Base-by-base conservation (phyloP, 345 rosid genomes). In the Atalantia buxifolia region DNA sequence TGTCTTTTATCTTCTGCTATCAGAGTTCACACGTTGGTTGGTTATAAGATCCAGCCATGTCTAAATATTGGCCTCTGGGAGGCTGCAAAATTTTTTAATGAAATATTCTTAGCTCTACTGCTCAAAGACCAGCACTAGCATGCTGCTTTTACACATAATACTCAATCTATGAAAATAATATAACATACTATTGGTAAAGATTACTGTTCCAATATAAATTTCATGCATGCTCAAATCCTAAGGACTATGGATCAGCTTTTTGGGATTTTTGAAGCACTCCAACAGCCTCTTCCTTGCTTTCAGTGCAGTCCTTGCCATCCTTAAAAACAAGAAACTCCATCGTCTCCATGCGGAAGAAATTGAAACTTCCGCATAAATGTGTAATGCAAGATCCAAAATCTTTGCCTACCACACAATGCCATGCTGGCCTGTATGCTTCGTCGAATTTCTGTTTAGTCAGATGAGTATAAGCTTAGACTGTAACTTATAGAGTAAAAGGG, bases 401-500 rank as follows among this genome's bases (percentile, higher is more conserved):
- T 75, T 86, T 87, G 5, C 92, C 86, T 14, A 84, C 87, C 82
- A 87, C 89, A 65, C 90, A 84, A 66, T 88, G 88, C 87, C 90
- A 90, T 9, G 86, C 81, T 36, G 87, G 71, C 42, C 90, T 85
- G 35, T 79, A 82, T 30, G 84, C 88, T 83, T 82, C 90, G 30
- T 88, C 85, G 36, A 88, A 85, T 72, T 79, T 88, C 89, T 85
- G 89, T 75, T 57, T 2, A 56, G 25, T 72, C 53, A 42, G 36
- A 27, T 45, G 36, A 9, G 53, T 21, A 2, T 50, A 1, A 18
- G 21, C 13, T 53, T n/a, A 13, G 63, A 75, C 12, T 4, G 60
- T n/a, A 45, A 45, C 13, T 45, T 45, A 9, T 12, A 45, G 50
- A 13, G 50, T 13, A 45, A 45, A 45, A 45, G 50, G 35, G 1